Base-by-base conservation (phyloP, 148 eudicot species). In the Camellia lanceoleosa region DNA sequence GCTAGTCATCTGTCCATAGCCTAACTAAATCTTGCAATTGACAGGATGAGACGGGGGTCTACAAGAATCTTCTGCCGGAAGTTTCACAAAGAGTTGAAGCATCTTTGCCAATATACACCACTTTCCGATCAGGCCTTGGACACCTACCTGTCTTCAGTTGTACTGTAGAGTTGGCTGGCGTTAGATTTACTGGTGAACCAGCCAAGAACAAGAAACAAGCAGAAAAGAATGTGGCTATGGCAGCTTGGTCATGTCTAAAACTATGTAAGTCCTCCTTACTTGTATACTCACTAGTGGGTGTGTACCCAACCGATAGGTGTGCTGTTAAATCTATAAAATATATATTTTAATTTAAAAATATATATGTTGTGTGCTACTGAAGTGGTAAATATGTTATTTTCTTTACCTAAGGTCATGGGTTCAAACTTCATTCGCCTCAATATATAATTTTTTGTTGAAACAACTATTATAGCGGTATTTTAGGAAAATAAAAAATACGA, bases 171-270 rank as follows among this genome's bases (percentile, higher is more conserved):
- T 77, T 88, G 81, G 91, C 87, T 47, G 86, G 87, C 52, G 59
- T 86, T 46, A 79, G 83, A 68, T 88, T 88, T 77, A 84, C 91
- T 63, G 91, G 91, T 12, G 89, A 86, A 74, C 89, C 89, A 67
- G 91, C 91, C 16, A 88, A 88, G 84, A 88, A 86, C 64, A 88
- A 88, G 82, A 88, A 88, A 75, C 91, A 88, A 81, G 91, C 91
- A 69, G 91, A 88, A 79, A 88, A 88, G 79, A 88, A 86, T 84
- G 91, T 89, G 19, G 91, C 91, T 73, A 86, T 88, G 91, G 80
- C 87, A 19, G 89, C 91, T 68, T 88, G 91, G 91, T 82, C 83
- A 44, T 86, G 89, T 80, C 77, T 88, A 56, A 88, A 88, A 83
- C 83, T 77, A 54, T 79, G 91, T 88, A 80, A 86, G 89, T 79